These are phyloP conservation scores for Biscogniauxia mediterranea DNA, from an alignment of 2,329 filamentous ascomycete genomes.

Conservation along the genomic window DNA sequence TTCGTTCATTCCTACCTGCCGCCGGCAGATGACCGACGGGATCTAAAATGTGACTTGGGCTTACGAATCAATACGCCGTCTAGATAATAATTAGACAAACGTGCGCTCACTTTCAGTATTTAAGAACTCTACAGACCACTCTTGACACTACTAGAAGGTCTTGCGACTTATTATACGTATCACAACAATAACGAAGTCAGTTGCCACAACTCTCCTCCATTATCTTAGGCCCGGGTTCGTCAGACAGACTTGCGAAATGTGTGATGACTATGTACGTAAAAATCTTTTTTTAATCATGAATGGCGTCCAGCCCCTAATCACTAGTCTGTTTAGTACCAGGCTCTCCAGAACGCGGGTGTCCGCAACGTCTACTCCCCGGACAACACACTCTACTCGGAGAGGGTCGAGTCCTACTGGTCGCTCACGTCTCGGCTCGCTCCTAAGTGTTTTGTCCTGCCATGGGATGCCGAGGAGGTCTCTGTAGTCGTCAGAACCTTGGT, in stretches of 20 bases:
- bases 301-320: neutral
- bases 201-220: neutral
- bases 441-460: neutral
- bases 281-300: neutral
- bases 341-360: neutral
- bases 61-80: neutral
- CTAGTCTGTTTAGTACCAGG: neutral
- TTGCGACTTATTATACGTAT: neutral
- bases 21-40: neutral
- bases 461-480: neutral
- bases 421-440: neutral
- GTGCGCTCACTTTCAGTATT: neutral
- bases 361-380: neutral
- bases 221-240: neutral
- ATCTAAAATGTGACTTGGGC: neutral
- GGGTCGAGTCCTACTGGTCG: constrained; percentile 1
- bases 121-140: neutral
- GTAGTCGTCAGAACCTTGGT: neutral
- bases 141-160: neutral
- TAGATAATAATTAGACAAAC: neutral
- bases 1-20: neutral
- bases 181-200: neutral
- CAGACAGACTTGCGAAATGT: neutral
- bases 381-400: neutral
- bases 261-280: neutral